Percentiles rank a stretch among this genome's conserved stretches.
Evolutionary conservation across 306 rosid species (phyloP).

Genomic region (Castanea mollissima): DNA sequence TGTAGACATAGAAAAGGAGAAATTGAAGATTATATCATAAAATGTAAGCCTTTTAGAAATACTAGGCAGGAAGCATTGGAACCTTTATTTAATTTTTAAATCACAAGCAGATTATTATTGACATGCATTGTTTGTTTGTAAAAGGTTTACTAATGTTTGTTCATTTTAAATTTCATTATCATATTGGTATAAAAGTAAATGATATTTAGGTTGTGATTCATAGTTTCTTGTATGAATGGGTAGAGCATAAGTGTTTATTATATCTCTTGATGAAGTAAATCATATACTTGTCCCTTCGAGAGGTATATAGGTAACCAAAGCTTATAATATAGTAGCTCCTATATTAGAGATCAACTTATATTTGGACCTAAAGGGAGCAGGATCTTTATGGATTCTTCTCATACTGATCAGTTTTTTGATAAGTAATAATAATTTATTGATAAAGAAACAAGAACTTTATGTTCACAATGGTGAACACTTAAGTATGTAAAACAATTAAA

Average conservation of each 20-base stretch:
- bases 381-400: not conserved
- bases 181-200: not conserved
- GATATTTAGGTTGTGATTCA: not conserved
- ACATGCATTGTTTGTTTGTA: no score
- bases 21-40: no score
- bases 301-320: not conserved
- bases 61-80: no score
- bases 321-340: not conserved
- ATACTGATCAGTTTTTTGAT: not conserved
- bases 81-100: no score
- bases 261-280: not conserved
- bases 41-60: no score
- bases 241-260: not conserved
- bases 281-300: not conserved
- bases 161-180: no score
- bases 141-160: no score
- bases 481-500: no score
- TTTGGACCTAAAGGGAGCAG: not conserved
- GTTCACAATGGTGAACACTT: no score
- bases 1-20: not conserved
- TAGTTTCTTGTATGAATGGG: not conserved
- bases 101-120: no score
- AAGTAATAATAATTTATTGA: no score
- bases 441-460: no score
- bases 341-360: not conserved